Evolutionary conservation across 257 asterid species (phyloP).

Genomic region (Capsicum baccatum): DNA sequence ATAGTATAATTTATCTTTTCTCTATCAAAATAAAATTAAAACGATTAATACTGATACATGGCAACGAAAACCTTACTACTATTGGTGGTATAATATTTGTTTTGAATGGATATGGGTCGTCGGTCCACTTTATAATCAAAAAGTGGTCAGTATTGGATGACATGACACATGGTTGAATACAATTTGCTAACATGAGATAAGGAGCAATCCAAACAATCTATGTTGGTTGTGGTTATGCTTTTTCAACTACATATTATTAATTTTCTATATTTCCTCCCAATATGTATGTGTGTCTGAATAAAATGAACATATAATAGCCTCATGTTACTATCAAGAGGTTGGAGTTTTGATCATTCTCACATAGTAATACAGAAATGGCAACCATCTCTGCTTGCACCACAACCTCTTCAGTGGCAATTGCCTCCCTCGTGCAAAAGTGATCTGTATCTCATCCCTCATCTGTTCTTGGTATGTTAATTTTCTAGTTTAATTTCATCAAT

Average conservation of each 20-base stretch:
- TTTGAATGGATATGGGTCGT: background rate
- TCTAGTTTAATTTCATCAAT: background rate
- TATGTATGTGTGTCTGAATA: background rate
- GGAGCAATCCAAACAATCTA: slow-evolving; percentile 30
- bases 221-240: slow-evolving; percentile 21
- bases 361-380: slow-evolving; percentile 3
- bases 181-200: slow-evolving; percentile 9
- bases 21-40: no score
- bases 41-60: no score
- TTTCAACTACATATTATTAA: background rate
- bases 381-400: slow-evolving; percentile 71
- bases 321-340: background rate
- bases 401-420: slow-evolving; percentile 60
- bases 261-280: background rate
- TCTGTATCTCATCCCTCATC: slow-evolving; percentile 43
- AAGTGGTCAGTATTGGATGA: background rate
- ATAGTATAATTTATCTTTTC: no score
- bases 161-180: background rate
- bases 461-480: slow-evolving; percentile 50
- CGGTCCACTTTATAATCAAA: background rate
- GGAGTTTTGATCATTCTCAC: background rate
- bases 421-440: slow-evolving; percentile 60
- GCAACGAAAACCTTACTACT: no score
- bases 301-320: background rate
- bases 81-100: background rate